Conservation (phyloP, 2,329 filamentous ascomycete species). For the Septoria petroselini region DNA sequence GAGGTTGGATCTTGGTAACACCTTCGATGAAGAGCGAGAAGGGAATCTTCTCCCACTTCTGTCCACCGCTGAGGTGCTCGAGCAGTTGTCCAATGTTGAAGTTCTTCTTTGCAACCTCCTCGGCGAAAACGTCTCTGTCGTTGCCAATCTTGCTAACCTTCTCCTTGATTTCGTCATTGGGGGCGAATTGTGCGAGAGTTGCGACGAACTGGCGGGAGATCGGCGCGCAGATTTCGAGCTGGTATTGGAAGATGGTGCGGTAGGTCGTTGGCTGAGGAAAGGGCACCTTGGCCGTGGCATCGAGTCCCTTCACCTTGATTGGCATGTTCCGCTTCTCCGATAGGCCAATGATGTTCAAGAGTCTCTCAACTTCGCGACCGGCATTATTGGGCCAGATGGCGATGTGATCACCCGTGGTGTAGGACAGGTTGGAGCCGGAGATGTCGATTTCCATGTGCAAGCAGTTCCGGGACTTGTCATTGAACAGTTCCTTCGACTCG, state of each 20-base stretch:
- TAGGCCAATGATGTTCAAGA: conserved; percentile 75
- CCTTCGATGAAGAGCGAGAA: conserved; percentile 95
- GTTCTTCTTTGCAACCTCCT: conserved; percentile 74
- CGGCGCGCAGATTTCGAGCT: conserved; percentile 93
- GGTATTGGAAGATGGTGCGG: conserved; percentile 87
- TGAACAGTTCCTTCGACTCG: conserved; percentile 89
- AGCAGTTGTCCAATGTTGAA: conserved; percentile 89
- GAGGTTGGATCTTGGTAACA: conserved; percentile 89
- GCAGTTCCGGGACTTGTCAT: conserved; percentile 85
- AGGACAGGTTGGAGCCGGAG: conserved; percentile 80
- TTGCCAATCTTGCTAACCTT: conserved; percentile 85
- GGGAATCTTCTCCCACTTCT: conserved; percentile 79
- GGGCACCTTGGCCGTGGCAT: conserved; percentile 93
- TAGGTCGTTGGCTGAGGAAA: conserved; percentile 97
- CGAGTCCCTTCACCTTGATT: conserved; percentile 83
- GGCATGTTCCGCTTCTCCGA: conserved; percentile 74
- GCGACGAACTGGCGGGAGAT: conserved; percentile 94
- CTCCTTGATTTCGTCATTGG: conserved; percentile 76
- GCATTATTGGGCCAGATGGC: conserved; percentile 96
- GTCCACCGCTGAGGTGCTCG: conserved; percentile 65
- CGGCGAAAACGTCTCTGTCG: conserved; percentile 93
- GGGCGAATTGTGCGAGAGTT: conserved; percentile 82
- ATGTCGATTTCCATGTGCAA: conserved; percentile 95
- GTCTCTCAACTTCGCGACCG: conserved; percentile 85
- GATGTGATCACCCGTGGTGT: conserved; percentile 96